These are phyloP conservation scores for Starmerella cellae DNA, from an alignment of 805 yeast genomes.

Conservation along the genomic window DNA sequence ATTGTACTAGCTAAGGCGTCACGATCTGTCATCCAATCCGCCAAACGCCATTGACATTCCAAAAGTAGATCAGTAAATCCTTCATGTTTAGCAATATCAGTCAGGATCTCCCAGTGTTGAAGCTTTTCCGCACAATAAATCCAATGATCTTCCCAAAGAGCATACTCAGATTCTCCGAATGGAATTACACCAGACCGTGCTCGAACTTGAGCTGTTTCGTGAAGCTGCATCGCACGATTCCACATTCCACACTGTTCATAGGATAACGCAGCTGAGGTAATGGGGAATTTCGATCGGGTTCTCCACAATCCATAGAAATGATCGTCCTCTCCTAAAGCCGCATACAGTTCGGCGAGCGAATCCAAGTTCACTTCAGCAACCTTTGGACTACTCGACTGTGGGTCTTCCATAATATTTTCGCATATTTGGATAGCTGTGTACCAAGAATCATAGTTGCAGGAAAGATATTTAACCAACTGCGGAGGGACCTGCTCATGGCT, in stretches of 20 bases:
- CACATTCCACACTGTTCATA: conserved; percentile 91
- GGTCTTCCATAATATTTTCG: conserved; percentile 51
- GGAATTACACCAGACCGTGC: conserved; percentile 93
- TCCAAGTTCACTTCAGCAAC: conserved; percentile 78
- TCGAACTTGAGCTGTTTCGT: conserved; percentile 92
- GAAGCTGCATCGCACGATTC: conserved; percentile 85
- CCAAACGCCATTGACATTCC: conserved; percentile 99
- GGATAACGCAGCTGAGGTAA: conserved; percentile 83
- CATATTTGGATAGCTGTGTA: conserved; percentile 72
- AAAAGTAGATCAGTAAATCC: conserved; percentile 86
- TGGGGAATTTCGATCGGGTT: conserved; percentile 84
- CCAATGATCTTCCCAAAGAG: conserved; percentile 99
- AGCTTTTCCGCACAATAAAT: conserved; percentile 89
- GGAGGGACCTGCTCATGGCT: conserved; percentile 77
- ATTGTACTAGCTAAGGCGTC: conserved; percentile 91
- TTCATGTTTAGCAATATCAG: conserved; percentile 94
- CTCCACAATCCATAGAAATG: conserved; percentile 98
- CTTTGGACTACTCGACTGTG: conserved; percentile 53
- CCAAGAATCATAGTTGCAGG: conserved; percentile 82
- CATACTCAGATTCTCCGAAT: conserved; percentile 86
- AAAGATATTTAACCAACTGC: conserved; percentile 77
- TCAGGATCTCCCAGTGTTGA: conserved; percentile 95
- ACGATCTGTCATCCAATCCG: conserved; percentile 92
- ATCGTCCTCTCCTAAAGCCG: conserved; percentile 82
- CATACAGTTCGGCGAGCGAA: conserved; percentile 79